Base-by-base conservation (phyloP, 2,329 filamentous ascomycete genomes). In the Fusarium scirpi region DNA sequence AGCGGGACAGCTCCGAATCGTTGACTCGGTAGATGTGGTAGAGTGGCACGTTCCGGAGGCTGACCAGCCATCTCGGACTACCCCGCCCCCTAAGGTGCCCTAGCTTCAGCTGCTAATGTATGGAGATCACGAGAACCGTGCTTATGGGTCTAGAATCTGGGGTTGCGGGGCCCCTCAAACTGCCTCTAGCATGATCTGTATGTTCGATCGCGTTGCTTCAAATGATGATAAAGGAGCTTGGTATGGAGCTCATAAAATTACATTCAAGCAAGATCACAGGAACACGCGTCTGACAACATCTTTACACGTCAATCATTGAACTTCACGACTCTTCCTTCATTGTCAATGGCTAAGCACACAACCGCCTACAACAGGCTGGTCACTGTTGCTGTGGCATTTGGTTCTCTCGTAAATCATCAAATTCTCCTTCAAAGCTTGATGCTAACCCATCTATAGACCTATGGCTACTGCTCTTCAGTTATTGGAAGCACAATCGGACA, bases 401-500 rank as follows among this genome's bases (percentile, higher is more conserved):
- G 76, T 6, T 75, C 74, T 5, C 59, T 77, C 41, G 78, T 79
- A 60, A 34, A 75, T 65, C 10, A 8, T 2, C 1, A 12, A 1
- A 2, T 8, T 3, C 2, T 5, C 1, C 6, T 2, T 25, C 4
- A 4, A 6, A 0, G 5, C 2, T 1, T 6, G 4, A 20, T 34
- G 8, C 61, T 62, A 1, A 49, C 16, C 3, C 5, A 9, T 13
- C 20, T 25, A 10, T 54, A 84, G 82, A 85, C 84, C 7, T 86
- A 86, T 65, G 84, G 85, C 24, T 86, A 86, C 68, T 82, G 80
- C 58, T 79, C 84, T 9, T 85, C 84, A 5, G 81, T 86, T 25
- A 86, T 86, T 38, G 78, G 80, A 34, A 84, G 82, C 62, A 86
- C 84, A 25, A 85, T 86, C 62, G 85, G 85, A 18, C 84, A 86